These are phyloP conservation scores for Elymus sibiricus DNA, from an alignment of 176 grass and related monocot genomes.

Conservation along the genomic window DNA sequence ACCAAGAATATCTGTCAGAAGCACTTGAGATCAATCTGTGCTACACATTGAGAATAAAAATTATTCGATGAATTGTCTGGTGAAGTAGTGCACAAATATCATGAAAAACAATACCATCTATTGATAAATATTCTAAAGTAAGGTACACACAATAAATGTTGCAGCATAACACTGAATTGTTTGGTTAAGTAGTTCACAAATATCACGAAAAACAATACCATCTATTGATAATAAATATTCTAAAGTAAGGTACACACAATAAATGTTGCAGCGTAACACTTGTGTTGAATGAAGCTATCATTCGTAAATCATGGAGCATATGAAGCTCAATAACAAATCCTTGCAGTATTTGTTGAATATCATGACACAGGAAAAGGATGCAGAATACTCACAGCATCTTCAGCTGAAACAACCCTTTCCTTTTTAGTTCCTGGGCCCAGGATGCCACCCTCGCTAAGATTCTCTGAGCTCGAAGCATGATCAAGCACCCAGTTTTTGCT, in stretches of 20 bases:
- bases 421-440: conserved; percentile 78
- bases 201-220: neutral
- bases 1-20: conserved; percentile 11
- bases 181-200: neutral
- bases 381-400: conserved; percentile 88
- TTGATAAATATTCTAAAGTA: neutral
- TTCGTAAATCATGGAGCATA: neutral
- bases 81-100: conserved; percentile 10
- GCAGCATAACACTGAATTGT: neutral
- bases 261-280: conserved; percentile 7
- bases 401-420: conserved; percentile 77
- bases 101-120: neutral
- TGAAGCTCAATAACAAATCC: neutral
- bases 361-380: neutral
- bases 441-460: conserved; percentile 73
- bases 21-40: conserved; percentile 8
- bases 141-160: neutral
- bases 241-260: neutral
- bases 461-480: conserved; percentile 49
- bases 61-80: neutral
- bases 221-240: neutral
- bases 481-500: conserved; percentile 60
- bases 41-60: conserved; percentile 3
- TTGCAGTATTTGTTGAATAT: neutral
- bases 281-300: neutral